A percentile compares a stretch with the other conserved stretches of the same genome.
These are phyloP conservation scores for Citrus inodora DNA, from an alignment of 345 rosid species.

Conservation along the genomic window DNA sequence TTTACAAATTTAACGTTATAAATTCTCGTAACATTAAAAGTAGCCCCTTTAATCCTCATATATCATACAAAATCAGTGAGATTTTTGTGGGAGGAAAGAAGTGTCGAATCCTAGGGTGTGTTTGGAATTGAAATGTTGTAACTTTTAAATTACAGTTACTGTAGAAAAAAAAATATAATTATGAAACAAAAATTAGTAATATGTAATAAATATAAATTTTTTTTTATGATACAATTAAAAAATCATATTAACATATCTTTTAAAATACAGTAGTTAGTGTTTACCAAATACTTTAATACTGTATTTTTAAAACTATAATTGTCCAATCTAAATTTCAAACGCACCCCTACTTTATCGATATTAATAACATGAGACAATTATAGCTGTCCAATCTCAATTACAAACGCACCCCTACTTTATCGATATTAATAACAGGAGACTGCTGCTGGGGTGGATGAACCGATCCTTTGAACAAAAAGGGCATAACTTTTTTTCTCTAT, in stretches of 20 bases:
- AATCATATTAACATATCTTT: too few relatives aligned
- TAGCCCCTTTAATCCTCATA: neutral
- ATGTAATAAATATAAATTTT: too few relatives aligned
- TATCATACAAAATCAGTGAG: neutral
- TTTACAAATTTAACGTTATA: neutral
- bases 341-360: too few relatives aligned
- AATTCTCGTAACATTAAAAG: too few relatives aligned
- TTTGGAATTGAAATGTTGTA: too few relatives aligned
- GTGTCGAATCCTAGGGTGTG: neutral
- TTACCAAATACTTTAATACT: fast-evolving
- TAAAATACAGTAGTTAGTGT: fast-evolving
- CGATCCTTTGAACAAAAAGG: slow-evolving; percentile 6
- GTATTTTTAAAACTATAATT: fast-evolving
- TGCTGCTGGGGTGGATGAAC: neutral
- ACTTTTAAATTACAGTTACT: too few relatives aligned
- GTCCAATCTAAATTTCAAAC: too few relatives aligned
- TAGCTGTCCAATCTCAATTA: fast-evolving
- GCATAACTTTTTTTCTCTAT: neutral
- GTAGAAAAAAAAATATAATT: too few relatives aligned
- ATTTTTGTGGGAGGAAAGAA: neutral
- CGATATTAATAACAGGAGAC: slow-evolving; percentile 2
- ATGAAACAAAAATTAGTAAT: too few relatives aligned
- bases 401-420: too few relatives aligned
- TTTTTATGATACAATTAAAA: too few relatives aligned
- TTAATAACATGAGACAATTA: neutral